phyloP scores from a whole-genome alignment of 2,329 filamentous ascomycete species.

The Pseudogymnoascus sp. region DNA sequence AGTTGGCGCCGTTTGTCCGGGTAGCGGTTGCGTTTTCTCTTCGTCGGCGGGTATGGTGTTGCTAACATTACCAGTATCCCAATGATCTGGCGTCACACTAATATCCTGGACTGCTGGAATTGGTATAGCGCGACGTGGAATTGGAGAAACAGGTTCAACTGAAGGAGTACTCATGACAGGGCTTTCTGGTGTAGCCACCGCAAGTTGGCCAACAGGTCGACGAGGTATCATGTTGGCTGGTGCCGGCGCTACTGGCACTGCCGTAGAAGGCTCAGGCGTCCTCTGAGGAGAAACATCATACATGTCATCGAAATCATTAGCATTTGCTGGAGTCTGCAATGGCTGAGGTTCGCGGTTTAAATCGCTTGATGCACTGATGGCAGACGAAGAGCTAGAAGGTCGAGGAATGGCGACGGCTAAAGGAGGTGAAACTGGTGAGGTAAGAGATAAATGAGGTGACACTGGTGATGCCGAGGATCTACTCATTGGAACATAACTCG shows the following conservation, averaged over 20 bases:
- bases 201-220: background rate
- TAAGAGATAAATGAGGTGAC: background rate
- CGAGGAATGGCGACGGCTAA: background rate
- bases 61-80: background rate
- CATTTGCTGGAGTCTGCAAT: background rate
- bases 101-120: conserved; percentile 1
- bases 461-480: background rate
- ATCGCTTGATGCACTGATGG: conserved; percentile 1
- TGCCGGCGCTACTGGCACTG: background rate
- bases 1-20: background rate
- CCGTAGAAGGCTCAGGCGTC: conserved; percentile 20
- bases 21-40: background rate
- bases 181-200: background rate
- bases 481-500: background rate
- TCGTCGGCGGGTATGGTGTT: background rate
- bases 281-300: conserved; percentile 28
- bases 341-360: background rate
- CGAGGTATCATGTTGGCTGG: conserved; percentile 2
- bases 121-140: background rate
- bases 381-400: background rate
- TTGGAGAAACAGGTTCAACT: background rate
- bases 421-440: background rate
- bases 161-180: background rate
- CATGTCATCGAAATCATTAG: conserved; percentile 23
- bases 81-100: background rate